Conservation (phyloP, 1,284 basidiomycete species). For the Rugosomyces carneus region DNA sequence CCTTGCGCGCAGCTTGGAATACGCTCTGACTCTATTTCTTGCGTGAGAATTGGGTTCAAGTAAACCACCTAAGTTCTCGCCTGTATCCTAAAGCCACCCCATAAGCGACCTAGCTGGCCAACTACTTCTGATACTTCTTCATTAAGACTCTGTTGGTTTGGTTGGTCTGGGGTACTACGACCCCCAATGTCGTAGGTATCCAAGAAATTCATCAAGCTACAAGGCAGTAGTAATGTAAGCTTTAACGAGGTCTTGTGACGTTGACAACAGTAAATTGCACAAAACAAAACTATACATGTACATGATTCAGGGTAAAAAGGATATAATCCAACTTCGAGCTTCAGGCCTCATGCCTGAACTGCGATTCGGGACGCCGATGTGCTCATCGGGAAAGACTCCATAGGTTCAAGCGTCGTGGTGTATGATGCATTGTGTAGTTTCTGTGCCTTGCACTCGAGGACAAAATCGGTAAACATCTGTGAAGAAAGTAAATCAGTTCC, state of each 20-base stretch:
- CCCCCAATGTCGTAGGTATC: conserved; percentile 58
- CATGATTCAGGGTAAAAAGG: neutral
- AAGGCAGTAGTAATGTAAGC: neutral
- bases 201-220: conserved; percentile 59
- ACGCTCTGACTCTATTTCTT: conserved; percentile 63
- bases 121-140: conserved; percentile 86
- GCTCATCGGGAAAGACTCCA: conserved; percentile 4
- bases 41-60: conserved; percentile 2
- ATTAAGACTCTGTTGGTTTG: conserved; percentile 50
- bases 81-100: conserved; percentile 87
- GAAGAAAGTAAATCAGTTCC: neutral
- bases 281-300: neutral
- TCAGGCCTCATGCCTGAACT: conserved; percentile 15
- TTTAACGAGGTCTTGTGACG: conserved; percentile 12
- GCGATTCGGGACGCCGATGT: conserved; percentile 9
- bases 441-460: conserved; percentile 67
- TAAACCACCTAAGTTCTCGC: conserved; percentile 34
- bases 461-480: conserved; percentile 91
- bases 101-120: conserved; percentile 77
- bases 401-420: neutral
- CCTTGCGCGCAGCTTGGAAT: conserved; percentile 69
- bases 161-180: conserved; percentile 29
- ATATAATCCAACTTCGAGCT: conserved; percentile 5
- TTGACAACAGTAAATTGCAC: neutral
- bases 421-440: conserved; percentile 27